phyloP scores from a whole-genome alignment of 768 basidiomycete genomes.

The Hericium erinaceus region DNA sequence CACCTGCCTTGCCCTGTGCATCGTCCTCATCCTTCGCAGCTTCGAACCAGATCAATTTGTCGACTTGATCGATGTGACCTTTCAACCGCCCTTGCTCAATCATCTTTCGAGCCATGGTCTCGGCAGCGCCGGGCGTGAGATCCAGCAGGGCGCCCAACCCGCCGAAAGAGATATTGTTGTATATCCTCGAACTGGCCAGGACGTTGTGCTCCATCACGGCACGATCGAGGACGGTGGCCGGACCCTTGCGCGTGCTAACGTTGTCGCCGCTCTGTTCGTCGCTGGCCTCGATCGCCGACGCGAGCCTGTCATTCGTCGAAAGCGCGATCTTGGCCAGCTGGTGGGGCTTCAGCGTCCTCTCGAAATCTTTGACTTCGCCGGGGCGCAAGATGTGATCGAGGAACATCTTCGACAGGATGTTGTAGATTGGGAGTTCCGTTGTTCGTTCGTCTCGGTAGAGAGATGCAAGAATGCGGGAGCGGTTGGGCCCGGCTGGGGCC shows the following conservation, averaged over 20 bases:
- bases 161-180: conserved; percentile 93
- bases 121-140: conserved; percentile 85
- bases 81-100: conserved; percentile 93
- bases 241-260: conserved; percentile 75
- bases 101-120: conserved; percentile 97
- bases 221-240: conserved; percentile 90
- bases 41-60: conserved; percentile 91
- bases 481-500: conserved; percentile 93
- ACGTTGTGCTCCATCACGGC: conserved; percentile 99
- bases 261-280: conserved; percentile 37
- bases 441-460: conserved; percentile 93
- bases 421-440: conserved; percentile 65
- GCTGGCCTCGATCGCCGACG: conserved; percentile 55
- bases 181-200: conserved; percentile 92
- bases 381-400: conserved; percentile 93
- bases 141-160: conserved; percentile 89
- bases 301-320: conserved; percentile 73
- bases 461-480: conserved; percentile 86
- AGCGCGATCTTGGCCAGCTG: conserved; percentile 89
- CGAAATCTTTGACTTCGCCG: conserved; percentile 84
- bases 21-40: conserved; percentile 79
- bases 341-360: conserved; percentile 78
- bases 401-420: conserved; percentile 96
- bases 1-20: conserved; percentile 90
- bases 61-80: conserved; percentile 93